Base-by-base conservation (phyloP, 495 filamentous ascomycete species). In the Massariosphaeria phaeospora region DNA sequence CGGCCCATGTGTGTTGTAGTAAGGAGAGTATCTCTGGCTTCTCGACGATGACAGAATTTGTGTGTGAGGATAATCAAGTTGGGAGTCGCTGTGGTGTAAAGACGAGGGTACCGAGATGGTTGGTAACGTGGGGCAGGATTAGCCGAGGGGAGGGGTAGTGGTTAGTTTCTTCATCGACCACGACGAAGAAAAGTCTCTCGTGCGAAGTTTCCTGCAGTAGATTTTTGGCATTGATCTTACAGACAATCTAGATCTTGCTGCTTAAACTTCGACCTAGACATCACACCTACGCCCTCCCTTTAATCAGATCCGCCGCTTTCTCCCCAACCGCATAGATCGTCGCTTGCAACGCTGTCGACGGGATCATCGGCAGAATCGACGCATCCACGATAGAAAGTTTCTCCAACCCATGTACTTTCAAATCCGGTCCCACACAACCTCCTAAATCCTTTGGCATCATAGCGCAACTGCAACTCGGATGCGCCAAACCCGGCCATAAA, bases 261-360 rank as follows among this genome's bases (percentile, higher is more conserved):
- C 30, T 34, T 34, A 8, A 34, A 34, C 30, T 8, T n/a, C 36
- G 11, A 8, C 36, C 36, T 18, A 40, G 11, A 7, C 17, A 8
- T 20, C 41, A 9, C 12, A 8, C 27, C 29, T 13, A 53, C 17
- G 6, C 42, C 23, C 46, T 53, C 13, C 26, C 34, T 24, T 59
- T 52, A 24, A 59, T 59, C 2, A 52, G 7, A 44, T 59, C 55
- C 9, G 47, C 48, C 2, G 47, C 55, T 27, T 52, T 59, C 48
- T 59, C 55, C 11, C 27, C 55, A 52, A 59, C 55, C 15, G 47
- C 57, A 43, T 64, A 64, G 9, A 65, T 48, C 15, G 52, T 65
- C 1, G 52, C 36, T 27, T 39, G 49, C 46, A 57, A 45, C 30
- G 48, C 47, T 12, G 30, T 25, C 6, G 21, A 33, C n/a, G 52